phyloP scores from a whole-genome alignment of 1,139 yeast genomes.

The Debaryomyces subglobosus region DNA sequence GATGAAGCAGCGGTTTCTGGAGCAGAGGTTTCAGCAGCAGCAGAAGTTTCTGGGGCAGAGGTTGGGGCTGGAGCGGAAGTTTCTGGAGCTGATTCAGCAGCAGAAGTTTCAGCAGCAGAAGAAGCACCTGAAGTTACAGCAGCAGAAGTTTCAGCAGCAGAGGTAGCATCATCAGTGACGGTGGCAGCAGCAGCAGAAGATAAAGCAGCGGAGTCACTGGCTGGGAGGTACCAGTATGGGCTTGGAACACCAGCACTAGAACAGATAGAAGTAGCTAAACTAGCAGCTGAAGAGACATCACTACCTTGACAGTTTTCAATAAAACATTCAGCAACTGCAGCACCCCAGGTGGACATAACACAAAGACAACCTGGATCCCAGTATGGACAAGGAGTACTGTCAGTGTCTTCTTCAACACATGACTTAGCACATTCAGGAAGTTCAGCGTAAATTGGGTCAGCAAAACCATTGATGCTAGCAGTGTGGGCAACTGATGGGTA shows the following conservation, averaged over 20 bases:
- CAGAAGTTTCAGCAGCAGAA: not conserved
- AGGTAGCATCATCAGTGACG: conserved; percentile 1
- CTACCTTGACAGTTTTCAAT: conserved; percentile 43
- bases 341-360: conserved; percentile 53
- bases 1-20: not conserved
- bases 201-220: conserved; percentile 7
- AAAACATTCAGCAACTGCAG: conserved; percentile 48
- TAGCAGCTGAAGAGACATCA: conserved; percentile 42
- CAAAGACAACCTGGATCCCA: conserved; percentile 58
- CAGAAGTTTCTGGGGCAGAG: not conserved
- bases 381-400: no score
- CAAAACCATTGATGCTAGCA: conserved; percentile 55
- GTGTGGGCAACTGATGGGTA: conserved; percentile 54
- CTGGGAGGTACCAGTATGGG: conserved; percentile 13
- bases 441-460: conserved; percentile 46
- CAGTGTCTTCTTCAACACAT: conserved; percentile 41
- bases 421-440: conserved; percentile 49
- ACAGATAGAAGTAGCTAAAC: conserved; percentile 46
- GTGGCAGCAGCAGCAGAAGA: conserved; percentile 20
- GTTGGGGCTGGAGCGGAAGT: not conserved
- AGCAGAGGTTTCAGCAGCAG: not conserved
- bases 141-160: conserved; percentile 5
- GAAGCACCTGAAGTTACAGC: no score
- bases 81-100: conserved; percentile 2
- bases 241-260: conserved; percentile 38